Percentiles rank a stretch among this genome's conserved stretches.
Evolutionary conservation across 805 yeast species (phyloP).

Genomic region (Metschnikowia noctiluminum): DNA sequence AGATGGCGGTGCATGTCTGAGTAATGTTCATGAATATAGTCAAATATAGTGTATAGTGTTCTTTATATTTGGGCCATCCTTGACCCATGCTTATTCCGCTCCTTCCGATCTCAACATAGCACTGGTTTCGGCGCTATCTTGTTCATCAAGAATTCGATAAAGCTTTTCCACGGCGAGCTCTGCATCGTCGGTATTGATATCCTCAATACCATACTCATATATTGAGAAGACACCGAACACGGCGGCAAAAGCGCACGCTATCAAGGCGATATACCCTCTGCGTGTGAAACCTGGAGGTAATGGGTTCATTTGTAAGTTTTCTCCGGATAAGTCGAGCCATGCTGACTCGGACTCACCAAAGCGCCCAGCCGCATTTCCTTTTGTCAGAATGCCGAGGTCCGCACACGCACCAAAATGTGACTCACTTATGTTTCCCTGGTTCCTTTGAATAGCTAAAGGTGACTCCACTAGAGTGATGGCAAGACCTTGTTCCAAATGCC

Average conservation of each 20-base stretch:
- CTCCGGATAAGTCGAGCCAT: conserved; percentile 59
- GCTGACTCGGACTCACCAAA: conserved; percentile 43
- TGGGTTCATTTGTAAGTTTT: conserved; percentile 55
- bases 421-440: conserved; percentile 33
- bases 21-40: too few relatives aligned
- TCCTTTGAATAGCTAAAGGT: conserved; percentile 48
- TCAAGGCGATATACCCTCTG: conserved; percentile 66
- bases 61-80: background rate
- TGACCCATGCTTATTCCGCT: background rate
- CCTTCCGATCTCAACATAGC: conserved; percentile 10
- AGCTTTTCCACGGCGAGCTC: conserved; percentile 38
- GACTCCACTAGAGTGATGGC: conserved; percentile 72
- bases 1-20: too few relatives aligned
- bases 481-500: conserved; percentile 81
- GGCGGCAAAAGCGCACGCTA: conserved; percentile 52
- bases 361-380: conserved; percentile 70
- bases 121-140: conserved; percentile 19
- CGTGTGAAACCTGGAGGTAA: conserved; percentile 69
- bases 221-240: conserved; percentile 59
- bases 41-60: background rate
- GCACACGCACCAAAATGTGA: conserved; percentile 52
- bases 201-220: conserved; percentile 63
- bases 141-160: conserved; percentile 27
- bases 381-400: conserved; percentile 40
- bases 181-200: conserved; percentile 49